Evolutionary conservation across 179 eudicot genomes (phyloP), one percentile per base, ranked within the genome.

Genomic region (Silene coronaria): DNA sequence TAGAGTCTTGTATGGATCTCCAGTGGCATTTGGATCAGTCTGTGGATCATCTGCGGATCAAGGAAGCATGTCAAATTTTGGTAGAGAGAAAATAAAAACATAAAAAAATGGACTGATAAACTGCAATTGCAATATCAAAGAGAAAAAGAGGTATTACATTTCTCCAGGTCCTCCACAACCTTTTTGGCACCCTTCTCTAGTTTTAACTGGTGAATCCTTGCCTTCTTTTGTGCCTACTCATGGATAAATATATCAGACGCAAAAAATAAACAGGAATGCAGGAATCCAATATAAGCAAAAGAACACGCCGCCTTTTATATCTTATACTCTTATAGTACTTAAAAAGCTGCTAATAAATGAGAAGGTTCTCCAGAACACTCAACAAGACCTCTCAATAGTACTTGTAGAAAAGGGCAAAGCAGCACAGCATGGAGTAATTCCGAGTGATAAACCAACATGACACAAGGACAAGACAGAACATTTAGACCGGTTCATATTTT

Each of bases 1-100:
- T 38, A 96, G 84, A 13, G 99, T 96, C 88, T 96, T 96, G 85
- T 93, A 96, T 13, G 99, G 99, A 79, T 93, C 99, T 80, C 93
- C 99, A 68, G 98, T 86, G 53, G 85, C 82, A 86, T 88, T 86
- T 42, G 96, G 96, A 72, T 96, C 96, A 71, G 82, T 89, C n/a
- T 67, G 85, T 32, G 99, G 99, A 84, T 96, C 96, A 90, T 85
- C 99, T 96, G 74, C 30, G 87, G 86, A 85, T 45, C 42, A 22
- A 32, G 67, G 3, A 57, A 45, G 21, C 26, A 76, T 57, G 69
- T 75, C 68, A 27, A 48, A 0, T 46, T 51, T 24, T 51, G 6
- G 17, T 26, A 14, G 60, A 6, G 21, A 53, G 4, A 14, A 22
- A 38, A 53, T 14, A 51, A 27, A 28, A 5, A 26, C 28, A 45